Base-by-base conservation (phyloP, 257 asterid species). In the Fraxinus anomala region DNA sequence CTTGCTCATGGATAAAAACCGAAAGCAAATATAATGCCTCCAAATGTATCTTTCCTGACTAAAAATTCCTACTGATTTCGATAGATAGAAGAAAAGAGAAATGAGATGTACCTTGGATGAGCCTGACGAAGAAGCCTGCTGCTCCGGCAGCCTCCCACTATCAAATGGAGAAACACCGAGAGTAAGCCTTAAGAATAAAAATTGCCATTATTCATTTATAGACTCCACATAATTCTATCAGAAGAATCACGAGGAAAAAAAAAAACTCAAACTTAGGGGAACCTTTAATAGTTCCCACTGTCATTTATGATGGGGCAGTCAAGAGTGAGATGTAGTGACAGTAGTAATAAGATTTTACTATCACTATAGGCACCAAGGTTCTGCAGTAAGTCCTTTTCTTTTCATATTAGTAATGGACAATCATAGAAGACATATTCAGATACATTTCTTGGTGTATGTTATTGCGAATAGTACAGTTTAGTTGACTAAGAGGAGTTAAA, bases 111-210 rank as follows among this genome's bases (percentile, higher is more conserved):
- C 99, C 99, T 93, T 96, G 76, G 68, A 82, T 23, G 94, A 84
- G 78, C 87, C 85, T 72, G 98, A 89, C 72, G 96, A 88, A 42
- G 91, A 77, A 79, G 87, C 88, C 80, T 87, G 97, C 87, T 84
- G 97, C 79, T 74, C 82, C 69, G 96, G 79, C 76, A 92, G 67
- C 65, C 88, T 90, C 77, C 81, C 81, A 73, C 99, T 95, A 90
- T 81, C 77, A 77, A 86, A 72, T 83, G 82, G 84, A 73, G 42
- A 33, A 77, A 81, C 68, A 73, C 34, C 31, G 67, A 78, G 65
- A 80, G 31, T 69, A 56, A 77, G 65, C 51, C 13, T 39, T 59
- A 28, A 56, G 3, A 26, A 16, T 26, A 10, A 33, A 68, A 19
- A 54, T 42, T 26, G 5, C 11, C 65, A 54, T 4, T 54, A 24